phyloP scores from a whole-genome alignment of 2,329 filamentous ascomycete species.

The Xylariaceae sp. region DNA sequence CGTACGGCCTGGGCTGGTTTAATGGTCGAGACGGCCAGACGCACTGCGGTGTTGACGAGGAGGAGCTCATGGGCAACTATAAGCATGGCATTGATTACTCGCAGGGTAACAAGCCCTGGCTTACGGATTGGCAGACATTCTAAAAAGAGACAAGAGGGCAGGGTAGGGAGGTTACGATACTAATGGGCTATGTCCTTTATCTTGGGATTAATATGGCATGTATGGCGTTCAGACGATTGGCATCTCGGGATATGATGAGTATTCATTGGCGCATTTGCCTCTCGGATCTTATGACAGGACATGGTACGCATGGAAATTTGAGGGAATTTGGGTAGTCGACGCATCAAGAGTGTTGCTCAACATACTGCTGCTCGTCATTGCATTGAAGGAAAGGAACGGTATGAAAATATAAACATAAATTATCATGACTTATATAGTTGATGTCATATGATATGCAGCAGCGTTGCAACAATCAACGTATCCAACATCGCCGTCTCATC shows the following conservation, averaged over 20 bases:
- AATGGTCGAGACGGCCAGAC: conserved; percentile 72
- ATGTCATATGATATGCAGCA: no score
- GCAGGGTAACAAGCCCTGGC: conserved; percentile 60
- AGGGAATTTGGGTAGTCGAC: no score
- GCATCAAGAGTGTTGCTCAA: not conserved
- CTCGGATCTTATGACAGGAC: conserved; percentile 1
- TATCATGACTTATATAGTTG: conserved; percentile 8
- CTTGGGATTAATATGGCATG: not conserved
- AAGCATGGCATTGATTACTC: conserved; percentile 65
- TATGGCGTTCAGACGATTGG: conserved; percentile 16
- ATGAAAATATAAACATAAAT: not conserved
- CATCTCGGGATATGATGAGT: not conserved
- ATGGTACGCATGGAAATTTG: no score
- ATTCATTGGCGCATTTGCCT: not conserved
- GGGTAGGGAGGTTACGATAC: not conserved
- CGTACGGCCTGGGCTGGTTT: conserved; percentile 81
- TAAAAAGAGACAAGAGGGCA: conserved; percentile 18
- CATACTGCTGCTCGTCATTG: not conserved
- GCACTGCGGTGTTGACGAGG: conserved; percentile 80
- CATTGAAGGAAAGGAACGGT: not conserved
- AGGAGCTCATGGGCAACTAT: conserved; percentile 71
- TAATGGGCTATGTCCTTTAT: not conserved
- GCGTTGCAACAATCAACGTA: not conserved
- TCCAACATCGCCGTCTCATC: conserved; percentile 1
- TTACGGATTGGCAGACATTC: conserved; percentile 48